Evolutionary conservation across 2,329 filamentous ascomycete genomes (phyloP).

Genomic region (Fusarium sp.): DNA sequence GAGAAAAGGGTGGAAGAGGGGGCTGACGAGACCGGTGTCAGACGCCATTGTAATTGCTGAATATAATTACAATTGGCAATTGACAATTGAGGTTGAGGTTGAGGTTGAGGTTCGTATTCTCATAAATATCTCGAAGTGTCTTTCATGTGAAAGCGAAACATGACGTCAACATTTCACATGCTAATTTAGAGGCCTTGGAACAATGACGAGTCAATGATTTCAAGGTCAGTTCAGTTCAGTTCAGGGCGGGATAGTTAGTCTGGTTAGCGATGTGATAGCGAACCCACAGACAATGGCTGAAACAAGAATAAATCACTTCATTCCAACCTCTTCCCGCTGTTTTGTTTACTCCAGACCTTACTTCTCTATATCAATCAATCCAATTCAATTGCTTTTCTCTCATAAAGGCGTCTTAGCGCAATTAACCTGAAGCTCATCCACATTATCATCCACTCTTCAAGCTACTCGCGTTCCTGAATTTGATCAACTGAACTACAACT

Average conservation of each 20-base stretch:
- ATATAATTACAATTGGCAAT: not conserved
- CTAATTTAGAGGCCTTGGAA: not conserved
- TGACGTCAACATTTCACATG: constrained; percentile 44
- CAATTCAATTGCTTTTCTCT: not conserved
- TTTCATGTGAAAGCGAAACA: constrained; percentile 33
- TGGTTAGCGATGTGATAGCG: not conserved
- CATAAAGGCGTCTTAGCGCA: not conserved
- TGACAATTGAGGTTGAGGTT: not conserved
- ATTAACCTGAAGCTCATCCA: not conserved
- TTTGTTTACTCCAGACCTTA: not conserved
- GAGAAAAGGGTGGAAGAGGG: constrained; percentile 62
- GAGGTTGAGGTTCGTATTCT: not conserved
- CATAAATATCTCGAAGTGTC: not conserved
- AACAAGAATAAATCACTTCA: constrained; percentile 22
- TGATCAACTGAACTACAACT: not conserved
- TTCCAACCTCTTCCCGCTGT: constrained; percentile 16
- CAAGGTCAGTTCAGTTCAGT: not conserved
- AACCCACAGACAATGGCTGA: constrained; percentile 21
- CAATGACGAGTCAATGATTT: constrained; percentile 34
- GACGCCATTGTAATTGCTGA: constrained; percentile 41
- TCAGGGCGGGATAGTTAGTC: not conserved
- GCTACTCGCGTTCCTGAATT: not conserved
- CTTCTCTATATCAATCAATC: not conserved
- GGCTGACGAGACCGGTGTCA: constrained; percentile 48
- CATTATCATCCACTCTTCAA: not conserved